Conservation (phyloP, 345 rosid species). For the Eucalyptus curtisii region DNA sequence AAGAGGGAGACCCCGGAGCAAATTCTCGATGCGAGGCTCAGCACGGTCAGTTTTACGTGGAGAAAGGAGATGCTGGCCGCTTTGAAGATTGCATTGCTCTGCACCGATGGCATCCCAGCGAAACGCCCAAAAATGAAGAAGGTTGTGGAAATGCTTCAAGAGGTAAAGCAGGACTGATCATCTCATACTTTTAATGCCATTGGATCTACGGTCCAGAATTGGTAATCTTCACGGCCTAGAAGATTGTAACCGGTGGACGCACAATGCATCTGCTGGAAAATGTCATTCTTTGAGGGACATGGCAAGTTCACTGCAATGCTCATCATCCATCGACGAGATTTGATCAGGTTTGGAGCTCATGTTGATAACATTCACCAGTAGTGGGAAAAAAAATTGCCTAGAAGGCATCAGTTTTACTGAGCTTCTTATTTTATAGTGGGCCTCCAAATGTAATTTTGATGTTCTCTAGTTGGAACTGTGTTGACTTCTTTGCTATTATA, state of each 20-base stretch:
- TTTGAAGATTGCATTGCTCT: slow-evolving; percentile 73
- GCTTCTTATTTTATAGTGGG: background rate
- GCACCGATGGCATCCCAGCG: slow-evolving; percentile 67
- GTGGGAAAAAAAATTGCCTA: background rate
- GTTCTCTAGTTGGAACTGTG: background rate
- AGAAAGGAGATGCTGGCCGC: slow-evolving; percentile 97
- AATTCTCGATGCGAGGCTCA: slow-evolving; percentile 75
- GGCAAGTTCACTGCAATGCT: background rate
- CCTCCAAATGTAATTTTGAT: background rate
- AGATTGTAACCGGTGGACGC: background rate
- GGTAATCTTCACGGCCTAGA: background rate
- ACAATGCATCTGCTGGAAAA: background rate
- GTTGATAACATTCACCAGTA: background rate
- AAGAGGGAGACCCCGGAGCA: slow-evolving; percentile 70
- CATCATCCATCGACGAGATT: background rate
- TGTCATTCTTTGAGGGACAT: background rate
- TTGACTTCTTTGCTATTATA: background rate
- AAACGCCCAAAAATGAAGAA: slow-evolving; percentile 90
- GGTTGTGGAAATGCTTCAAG: slow-evolving; percentile 81
- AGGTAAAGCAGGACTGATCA: slow-evolving; percentile 42
- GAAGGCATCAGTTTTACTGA: background rate
- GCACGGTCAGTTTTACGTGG: slow-evolving; percentile 79
- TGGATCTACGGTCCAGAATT: background rate
- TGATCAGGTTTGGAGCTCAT: background rate
- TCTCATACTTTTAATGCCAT: background rate